Evolutionary conservation across 1,139 yeast species (phyloP), one percentile per base, ranked within the genome.

Genomic region (Kodamaea alishanica): DNA sequence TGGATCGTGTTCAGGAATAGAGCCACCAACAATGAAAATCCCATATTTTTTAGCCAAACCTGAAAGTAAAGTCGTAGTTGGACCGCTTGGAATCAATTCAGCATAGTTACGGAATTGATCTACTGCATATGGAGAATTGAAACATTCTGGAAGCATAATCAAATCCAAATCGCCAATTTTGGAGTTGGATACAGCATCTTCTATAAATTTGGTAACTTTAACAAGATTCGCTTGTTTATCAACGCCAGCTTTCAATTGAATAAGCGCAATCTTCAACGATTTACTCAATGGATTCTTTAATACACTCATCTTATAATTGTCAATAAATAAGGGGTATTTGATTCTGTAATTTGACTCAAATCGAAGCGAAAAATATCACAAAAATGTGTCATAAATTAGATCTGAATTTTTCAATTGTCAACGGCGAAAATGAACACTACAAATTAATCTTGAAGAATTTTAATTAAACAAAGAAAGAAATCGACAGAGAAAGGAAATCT

Each of bases 91-190:
- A 32, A 81, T 77, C 7, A 54, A 48, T 58, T 90, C 97, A 7
- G 96, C 89, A 57, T 90, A 90, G 46, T 85, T 79, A 24, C 84
- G 78, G 62, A 92, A 92, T 44, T 92, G 84, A 43, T 79, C 79
- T 24, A 88, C 96, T 0, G 95, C 83, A 56, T 92, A 92, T 5
- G 97, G 97, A 1, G 97, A 85, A 61, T 90, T 90, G 76, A 90
- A 92, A 64, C 97, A 90, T 65, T 92, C 97, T 5, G 94, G 94
- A 35, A 84, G 66, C 58, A 84, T 82, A n/a, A 84, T 75, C 42
- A 81, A 62, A 48, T 83, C 84, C 11, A 82, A 47, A 34, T 55
- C 57, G 2, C 59, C 69, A 29, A 69, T 65, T 26, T 78, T 77
- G 27, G 80, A 67, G 35, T 71, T 64, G 3, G 52, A 43, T 22